These are phyloP conservation scores for Amesomyces nigricolor DNA, from an alignment of 2,329 filamentous ascomycete species.

Conservation along the genomic window DNA sequence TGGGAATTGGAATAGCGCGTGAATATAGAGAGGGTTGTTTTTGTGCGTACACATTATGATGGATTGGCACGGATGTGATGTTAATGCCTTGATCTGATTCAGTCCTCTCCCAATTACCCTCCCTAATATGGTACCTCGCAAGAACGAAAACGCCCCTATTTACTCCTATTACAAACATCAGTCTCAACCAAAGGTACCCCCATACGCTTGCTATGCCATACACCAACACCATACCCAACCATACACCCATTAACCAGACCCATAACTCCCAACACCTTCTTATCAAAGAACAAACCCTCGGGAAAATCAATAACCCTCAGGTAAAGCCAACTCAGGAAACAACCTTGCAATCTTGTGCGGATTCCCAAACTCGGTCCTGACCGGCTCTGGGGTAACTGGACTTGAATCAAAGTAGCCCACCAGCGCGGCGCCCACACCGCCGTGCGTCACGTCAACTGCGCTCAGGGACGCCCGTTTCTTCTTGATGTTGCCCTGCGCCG, in stretches of 20 bases:
- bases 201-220: not conserved
- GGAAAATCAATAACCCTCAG: not conserved
- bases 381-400: slow-evolving; percentile 27
- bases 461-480: slow-evolving; percentile 35
- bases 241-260: not conserved
- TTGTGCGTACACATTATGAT: too few relatives aligned
- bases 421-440: not conserved
- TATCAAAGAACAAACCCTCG: too few relatives aligned
- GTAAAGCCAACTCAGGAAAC: slow-evolving; percentile 33
- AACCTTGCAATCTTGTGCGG: slow-evolving; percentile 36
- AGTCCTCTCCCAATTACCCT: too few relatives aligned
- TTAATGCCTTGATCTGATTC: too few relatives aligned
- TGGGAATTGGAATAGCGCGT: not conserved
- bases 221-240: not conserved
- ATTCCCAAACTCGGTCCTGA: slow-evolving; percentile 33
- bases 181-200: too few relatives aligned
- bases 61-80: too few relatives aligned
- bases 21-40: too few relatives aligned
- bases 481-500: slow-evolving; percentile 36
- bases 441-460: slow-evolving; percentile 17
- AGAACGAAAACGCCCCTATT: too few relatives aligned
- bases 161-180: too few relatives aligned
- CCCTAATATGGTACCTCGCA: too few relatives aligned
- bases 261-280: not conserved
- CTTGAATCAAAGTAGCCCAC: slow-evolving; percentile 20